phyloP scores from a whole-genome alignment of 83 land plant species.

The Diphasiastrum complanatum region DNA sequence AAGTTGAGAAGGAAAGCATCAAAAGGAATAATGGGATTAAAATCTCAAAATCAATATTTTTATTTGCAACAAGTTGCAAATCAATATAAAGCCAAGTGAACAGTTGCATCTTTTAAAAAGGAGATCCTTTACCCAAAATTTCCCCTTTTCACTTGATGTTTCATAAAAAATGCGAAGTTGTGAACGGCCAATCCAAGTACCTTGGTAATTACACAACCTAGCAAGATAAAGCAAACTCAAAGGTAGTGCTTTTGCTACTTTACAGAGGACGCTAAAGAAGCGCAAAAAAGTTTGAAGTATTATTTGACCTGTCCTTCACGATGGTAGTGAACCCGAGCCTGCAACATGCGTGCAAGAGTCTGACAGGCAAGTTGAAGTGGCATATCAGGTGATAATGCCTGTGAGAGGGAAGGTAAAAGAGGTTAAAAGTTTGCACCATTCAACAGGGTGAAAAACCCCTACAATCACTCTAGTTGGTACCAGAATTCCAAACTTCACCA shows the following conservation, averaged over 20 bases:
- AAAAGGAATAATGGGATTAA: too few relatives aligned
- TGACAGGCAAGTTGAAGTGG: slow-evolving; percentile 90
- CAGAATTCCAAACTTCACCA: too few relatives aligned
- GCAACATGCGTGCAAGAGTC: slow-evolving; percentile 71
- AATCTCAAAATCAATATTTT: background rate
- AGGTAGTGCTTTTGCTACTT: background rate
- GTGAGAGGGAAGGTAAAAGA: slow-evolving; percentile 5
- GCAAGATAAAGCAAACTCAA: too few relatives aligned
- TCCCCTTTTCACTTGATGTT: too few relatives aligned
- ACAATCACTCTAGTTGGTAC: too few relatives aligned
- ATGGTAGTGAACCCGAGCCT: slow-evolving; percentile 83
- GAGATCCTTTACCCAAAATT: too few relatives aligned
- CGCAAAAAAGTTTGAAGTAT: background rate
- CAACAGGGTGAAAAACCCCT: too few relatives aligned
- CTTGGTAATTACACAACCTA: too few relatives aligned
- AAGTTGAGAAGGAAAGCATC: too few relatives aligned
- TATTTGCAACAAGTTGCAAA: background rate
- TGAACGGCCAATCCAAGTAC: too few relatives aligned
- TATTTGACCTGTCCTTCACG: slow-evolving; percentile 78
- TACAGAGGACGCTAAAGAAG: background rate
- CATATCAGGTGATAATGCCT: slow-evolving; percentile 87
- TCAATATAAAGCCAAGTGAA: slow-evolving; percentile 1
- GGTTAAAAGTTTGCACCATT: too few relatives aligned
- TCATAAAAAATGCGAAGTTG: too few relatives aligned
- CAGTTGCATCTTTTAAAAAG: background rate